Evolutionary conservation across 2,329 filamentous ascomycete genomes (phyloP).

Genomic region (Alternaria hordeiaustralica): DNA sequence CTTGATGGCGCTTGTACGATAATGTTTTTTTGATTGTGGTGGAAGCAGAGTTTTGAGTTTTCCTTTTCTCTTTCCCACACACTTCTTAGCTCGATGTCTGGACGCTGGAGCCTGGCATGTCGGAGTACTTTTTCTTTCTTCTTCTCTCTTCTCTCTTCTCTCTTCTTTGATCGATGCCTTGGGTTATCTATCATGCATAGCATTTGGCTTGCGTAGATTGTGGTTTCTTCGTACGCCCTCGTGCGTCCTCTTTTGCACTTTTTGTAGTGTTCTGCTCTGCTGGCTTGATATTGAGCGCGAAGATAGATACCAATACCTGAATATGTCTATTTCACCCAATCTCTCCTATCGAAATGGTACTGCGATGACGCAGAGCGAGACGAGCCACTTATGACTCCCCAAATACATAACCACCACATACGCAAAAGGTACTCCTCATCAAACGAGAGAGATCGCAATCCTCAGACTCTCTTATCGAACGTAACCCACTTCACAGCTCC

Average conservation of each 20-base stretch:
- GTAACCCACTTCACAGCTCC: no score
- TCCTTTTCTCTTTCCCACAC: background rate
- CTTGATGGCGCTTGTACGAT: constrained; percentile 11
- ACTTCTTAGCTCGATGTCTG: constrained; percentile 6
- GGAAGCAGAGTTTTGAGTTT: background rate
- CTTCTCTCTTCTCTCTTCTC: background rate
- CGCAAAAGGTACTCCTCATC: no score
- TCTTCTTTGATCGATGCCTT: rapidly evolving
- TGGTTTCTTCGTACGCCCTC: background rate
- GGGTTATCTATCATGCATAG: background rate
- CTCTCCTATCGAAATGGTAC: no score
- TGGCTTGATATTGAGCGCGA: no score
- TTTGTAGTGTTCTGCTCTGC: no score
- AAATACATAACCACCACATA: no score
- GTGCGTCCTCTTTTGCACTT: background rate
- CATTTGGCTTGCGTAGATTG: background rate
- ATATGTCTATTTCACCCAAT: no score
- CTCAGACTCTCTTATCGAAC: no score
- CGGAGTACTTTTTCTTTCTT: background rate
- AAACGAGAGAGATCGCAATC: no score
- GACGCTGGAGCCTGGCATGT: constrained; percentile 9
- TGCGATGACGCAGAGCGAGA: no score
- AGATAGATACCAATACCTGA: no score
- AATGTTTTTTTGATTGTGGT: background rate
- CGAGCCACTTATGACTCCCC: no score